Evolutionary conservation across 768 basidiomycete genomes (phyloP), one percentile per base, ranked within the genome.

Genomic region (Suillus placidus): DNA sequence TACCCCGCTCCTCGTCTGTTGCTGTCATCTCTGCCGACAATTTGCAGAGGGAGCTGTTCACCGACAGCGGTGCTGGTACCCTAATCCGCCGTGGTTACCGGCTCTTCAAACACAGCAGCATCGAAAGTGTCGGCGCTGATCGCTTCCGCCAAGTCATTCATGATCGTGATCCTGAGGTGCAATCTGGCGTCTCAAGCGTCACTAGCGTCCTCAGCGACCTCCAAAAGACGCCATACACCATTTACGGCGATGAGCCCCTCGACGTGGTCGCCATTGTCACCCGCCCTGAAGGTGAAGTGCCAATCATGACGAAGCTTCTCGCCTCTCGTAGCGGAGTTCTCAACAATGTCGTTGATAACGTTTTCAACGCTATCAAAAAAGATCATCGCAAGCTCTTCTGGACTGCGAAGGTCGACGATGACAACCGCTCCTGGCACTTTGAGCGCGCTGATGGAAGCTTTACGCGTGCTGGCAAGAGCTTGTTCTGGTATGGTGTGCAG

Each of bases 21-120:
- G 97, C 97, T 70, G 95, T 99, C 80, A 99, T 99, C 80, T 94
- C 93, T 60, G 88, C 95, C 60, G 84, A 93, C 67, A 88, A 89
- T 71, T 86, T 99, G 45, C 97, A 99, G 78, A 96, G 95, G 79
- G 97, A 99, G 79, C 90, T 99, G 55, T 99, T 99, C 82, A 99
- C 97, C 58, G 97, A 99, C 75, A 93, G 88, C 60, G 97, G 97
- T 58, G 97, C 97, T 10, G 97, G 97, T 23, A 99, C 97, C 0
- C 92, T 99, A 73, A 96, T 99, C 74, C 94, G 97, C 66, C 89
- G 97, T 42, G 97, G 97, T 16, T 97, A 99, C 87, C 98, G 95
- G 80, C 90, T 99, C 61, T 93, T 95, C 88, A 95, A 92, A 79
- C 91, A 97, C 70, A 79, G 82, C 65, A 87, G 84, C 65, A 84